phyloP scores from a whole-genome alignment of 805 yeast species.

The Yarrowia sp. region DNA sequence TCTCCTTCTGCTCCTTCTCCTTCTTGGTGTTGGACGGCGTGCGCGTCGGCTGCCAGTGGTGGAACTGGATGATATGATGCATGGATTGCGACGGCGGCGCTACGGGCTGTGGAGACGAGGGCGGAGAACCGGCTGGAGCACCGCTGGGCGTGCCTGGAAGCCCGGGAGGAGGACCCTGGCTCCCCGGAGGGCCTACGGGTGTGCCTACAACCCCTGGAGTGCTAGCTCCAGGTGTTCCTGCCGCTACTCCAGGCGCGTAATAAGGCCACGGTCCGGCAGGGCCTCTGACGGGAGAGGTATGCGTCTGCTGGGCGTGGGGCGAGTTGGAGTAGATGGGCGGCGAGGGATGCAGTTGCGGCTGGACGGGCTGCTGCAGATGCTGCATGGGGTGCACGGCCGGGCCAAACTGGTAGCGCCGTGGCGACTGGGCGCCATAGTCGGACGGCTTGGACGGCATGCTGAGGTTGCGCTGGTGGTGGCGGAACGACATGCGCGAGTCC shows the following conservation, averaged over 20 bases:
- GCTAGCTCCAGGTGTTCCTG: not conserved
- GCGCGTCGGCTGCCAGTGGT: slow-evolving; percentile 51
- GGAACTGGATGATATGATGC: slow-evolving; percentile 54
- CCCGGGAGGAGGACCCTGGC: not conserved
- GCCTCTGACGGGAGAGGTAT: slow-evolving; percentile 4
- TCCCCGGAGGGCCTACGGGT: not conserved
- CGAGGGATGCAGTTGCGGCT: slow-evolving; percentile 24
- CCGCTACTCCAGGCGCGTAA: not conserved
- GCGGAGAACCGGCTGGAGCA: slow-evolving; percentile 28
- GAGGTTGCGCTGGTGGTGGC: slow-evolving; percentile 32
- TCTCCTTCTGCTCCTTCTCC: slow-evolving; percentile 21
- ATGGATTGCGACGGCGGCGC: slow-evolving; percentile 34
- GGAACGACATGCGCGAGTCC: slow-evolving; percentile 27
- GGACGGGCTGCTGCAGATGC: slow-evolving; percentile 25
- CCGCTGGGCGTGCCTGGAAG: slow-evolving; percentile 27
- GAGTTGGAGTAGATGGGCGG: slow-evolving; percentile 22
- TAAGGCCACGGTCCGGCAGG: not conserved
- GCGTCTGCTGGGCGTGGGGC: not conserved
- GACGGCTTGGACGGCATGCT: slow-evolving; percentile 31
- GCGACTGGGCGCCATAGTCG: slow-evolving; percentile 27
- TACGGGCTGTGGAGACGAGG: slow-evolving; percentile 29
- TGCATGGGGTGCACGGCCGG: slow-evolving; percentile 25
- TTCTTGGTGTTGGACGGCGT: slow-evolving; percentile 22
- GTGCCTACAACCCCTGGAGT: not conserved
- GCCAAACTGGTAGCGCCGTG: slow-evolving; percentile 25